Evolutionary conservation across 768 basidiomycete genomes (phyloP), one percentile per base, ranked within the genome.

Genomic region (Naganishia onofrii): DNA sequence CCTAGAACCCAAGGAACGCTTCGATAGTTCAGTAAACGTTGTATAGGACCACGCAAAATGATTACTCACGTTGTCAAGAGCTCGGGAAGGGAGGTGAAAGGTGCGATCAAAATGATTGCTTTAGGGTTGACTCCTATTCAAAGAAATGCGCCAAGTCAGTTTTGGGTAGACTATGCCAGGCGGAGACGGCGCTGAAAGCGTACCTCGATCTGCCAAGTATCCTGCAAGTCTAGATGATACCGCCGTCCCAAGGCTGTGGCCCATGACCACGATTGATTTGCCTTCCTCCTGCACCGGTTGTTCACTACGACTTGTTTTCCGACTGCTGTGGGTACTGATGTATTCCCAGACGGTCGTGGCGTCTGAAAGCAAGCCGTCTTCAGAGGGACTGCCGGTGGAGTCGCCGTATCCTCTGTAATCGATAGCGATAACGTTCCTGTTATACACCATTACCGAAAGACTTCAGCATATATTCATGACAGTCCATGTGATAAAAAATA

Each of bases 351-450:
- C 91, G 0, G 91, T 85, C 46, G 86, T 83, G 0, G 90, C 92
- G 76, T 98, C 83, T 2, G 77, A 81, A 0, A 86, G 78, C 0
- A 97, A 82, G 0, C 94, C 95, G 13, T 78, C 79, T 79, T 94
- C 89, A 29, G 86, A 88, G 0, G 95, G 95, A 0, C 80, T 71
- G 0, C 92, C 92, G 0, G 86, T 85, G 67, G 92, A 94, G 76
- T 97, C 93, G 1, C 84, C 95, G 75, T 90, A 98, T 1, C 94
- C 94, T 58, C 94, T 87, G 78, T 97, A 98, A 81, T 98, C 95
- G 42, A 92, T 87, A 0, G 87, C 88, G 29, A 97, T 82, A 17
- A 96, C 88, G 78, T 94, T 94, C 23, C 86, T 86, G 21, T 83
- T 82, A 32, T 26, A 38, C 34, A 48, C 0, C 19, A 13, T 21